Conservation (phyloP, 306 rosid genomes). For the Inga laurina region DNA sequence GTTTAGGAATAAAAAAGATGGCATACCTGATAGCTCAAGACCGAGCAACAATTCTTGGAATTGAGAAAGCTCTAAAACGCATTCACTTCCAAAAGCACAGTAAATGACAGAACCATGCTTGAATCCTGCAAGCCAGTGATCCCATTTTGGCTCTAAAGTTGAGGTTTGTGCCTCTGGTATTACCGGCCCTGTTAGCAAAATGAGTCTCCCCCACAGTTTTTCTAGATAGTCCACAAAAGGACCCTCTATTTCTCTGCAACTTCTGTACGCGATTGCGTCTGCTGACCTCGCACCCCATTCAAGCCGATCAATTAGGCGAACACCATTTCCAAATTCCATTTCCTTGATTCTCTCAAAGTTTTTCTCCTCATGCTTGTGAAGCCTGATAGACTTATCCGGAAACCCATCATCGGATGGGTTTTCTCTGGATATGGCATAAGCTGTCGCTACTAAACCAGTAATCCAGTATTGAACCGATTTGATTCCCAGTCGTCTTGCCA, state of each 20-base stretch:
- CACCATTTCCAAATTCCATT: background rate
- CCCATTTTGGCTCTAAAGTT: constrained; percentile 24
- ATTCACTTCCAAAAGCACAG: constrained; percentile 11
- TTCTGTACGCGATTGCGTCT: background rate
- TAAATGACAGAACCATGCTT: background rate
- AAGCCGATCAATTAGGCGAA: background rate
- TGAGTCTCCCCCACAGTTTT: background rate
- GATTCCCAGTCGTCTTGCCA: background rate
- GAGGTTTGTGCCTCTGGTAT: background rate
- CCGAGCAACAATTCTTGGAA: background rate
- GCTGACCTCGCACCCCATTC: background rate
- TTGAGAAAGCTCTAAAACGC: background rate
- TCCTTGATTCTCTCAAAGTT: background rate
- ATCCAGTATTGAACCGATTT: constrained; percentile 13
- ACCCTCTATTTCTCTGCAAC: constrained; percentile 22
- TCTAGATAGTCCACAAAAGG: background rate
- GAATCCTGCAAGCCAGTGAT: constrained; percentile 2
- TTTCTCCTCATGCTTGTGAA: background rate
- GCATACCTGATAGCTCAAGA: background rate
- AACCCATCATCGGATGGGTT: background rate
- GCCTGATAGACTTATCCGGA: constrained; percentile 5
- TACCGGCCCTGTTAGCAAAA: constrained; percentile 5
- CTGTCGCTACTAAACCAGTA: background rate
- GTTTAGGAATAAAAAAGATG: too few species aligned
- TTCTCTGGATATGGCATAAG: background rate